Base-by-base conservation (phyloP, 176 grass and related monocot genomes). In the Raddia guianensis region DNA sequence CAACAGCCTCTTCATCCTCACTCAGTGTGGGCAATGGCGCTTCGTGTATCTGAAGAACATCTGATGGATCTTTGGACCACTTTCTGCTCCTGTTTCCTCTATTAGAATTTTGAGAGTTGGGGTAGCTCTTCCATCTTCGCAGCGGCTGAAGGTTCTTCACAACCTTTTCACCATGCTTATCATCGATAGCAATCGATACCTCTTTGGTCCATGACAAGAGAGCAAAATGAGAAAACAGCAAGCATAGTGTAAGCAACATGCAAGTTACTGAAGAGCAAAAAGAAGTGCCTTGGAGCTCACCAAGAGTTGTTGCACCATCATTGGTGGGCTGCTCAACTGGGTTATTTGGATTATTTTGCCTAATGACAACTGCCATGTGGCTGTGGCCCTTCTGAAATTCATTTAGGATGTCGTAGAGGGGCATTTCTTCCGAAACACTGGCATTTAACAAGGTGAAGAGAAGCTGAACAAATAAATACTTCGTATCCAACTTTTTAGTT, bases 321-420 rank as follows among this genome's bases (percentile, higher is more conserved):
- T 59, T 87, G 59, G 44, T 71, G 34, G 69, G 50, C 15, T 76
- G 77, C 48, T 87, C 76, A 58, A 68, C 62, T 8, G 48, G 21
- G 53, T 63, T 73, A 74, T 9, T 67, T 7, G 32, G 48, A 15
- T 12, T 67, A 43, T 68, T 71, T 80, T 91, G 93, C 71, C 77
- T 95, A 74, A 91, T 78, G 49, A 99, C 96, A 3, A 95, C 92
- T n/a, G 96, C 88, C 92, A 95, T 95, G 82, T 98, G 96, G 82
- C 96, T 98, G 53, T 98, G 96, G 27, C 96, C 96, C 87, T 98
- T 95, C 83, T 98, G 96, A 75, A 95, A 98, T 73, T 98, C 96
- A 57, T 98, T 98, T 32, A 98, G 82, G 85, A 98, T 98, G 87
- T 98, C 92, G 72, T 98, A 98, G 27, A 98, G 86, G 47, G 92